Evolutionary conservation across 495 filamentous ascomycete genomes (phyloP), one percentile per base, ranked within the genome.

Genomic region (Lophiostoma macrostomum): DNA sequence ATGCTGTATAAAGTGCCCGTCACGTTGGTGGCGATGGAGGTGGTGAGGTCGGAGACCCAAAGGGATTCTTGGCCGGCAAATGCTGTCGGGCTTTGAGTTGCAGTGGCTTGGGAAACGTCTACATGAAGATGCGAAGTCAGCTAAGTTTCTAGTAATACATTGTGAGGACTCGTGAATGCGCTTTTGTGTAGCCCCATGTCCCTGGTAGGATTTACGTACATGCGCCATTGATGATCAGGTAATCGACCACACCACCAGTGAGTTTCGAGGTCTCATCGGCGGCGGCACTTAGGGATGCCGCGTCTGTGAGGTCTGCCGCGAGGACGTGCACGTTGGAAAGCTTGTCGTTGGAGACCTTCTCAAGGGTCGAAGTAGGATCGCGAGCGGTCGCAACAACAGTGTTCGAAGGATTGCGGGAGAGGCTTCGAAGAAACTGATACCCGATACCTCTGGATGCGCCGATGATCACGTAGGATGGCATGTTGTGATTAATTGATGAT

Each of bases 191-290:
- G n/a, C n/a, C n/a, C n/a, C n/a, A n/a, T n/a, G n/a, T n/a, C n/a
- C n/a, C n/a, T n/a, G n/a, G n/a, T n/a, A n/a, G n/a, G n/a, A n/a
- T n/a, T n/a, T n/a, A n/a, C n/a, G n/a, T n/a, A n/a, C n/a, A 54
- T 1, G 51, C 65, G 18, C 59, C 65, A 38, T 67, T 67, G 37
- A 63, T 56, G 31, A 67, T 61, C 14, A 67, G 50, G 23, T 61
- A 32, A 31, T 67, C 65, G 20, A 67, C 32, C 14, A 12, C 27
- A 1, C 61, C 61, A 18, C 25, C 41, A 1, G 57, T 56, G 34
- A 65, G 32, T 13, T 50, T 37, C 0, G 62, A 31, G 5, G 47
- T 41, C 19, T 35, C 48, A 5, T 48, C 49, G 2, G 56, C 62
- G 27, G 65, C 62, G 19, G 41, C 42, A 12, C 25, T 24, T 16